Evolutionary conservation across 75 land plant genomes (phyloP).

Genomic region (Cryptomeria japonica): DNA sequence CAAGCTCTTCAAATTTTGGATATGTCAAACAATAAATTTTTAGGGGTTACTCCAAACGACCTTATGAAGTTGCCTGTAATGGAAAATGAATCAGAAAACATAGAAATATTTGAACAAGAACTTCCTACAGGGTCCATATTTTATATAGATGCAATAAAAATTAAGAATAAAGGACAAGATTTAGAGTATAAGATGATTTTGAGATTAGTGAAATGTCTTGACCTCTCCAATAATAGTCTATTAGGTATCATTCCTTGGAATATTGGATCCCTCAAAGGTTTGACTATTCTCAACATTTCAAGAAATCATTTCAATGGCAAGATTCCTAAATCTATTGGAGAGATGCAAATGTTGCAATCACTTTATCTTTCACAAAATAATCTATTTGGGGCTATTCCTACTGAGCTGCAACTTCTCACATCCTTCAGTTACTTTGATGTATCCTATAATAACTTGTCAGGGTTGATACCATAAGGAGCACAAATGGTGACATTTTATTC

Average conservation of each 20-base stretch:
- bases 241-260: too few relatives aligned
- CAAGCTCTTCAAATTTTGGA: neutral
- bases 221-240: too few relatives aligned
- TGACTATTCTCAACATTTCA: too few relatives aligned
- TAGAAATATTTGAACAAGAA: too few relatives aligned
- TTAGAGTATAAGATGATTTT: neutral
- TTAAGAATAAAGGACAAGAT: neutral
- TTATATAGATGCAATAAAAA: neutral
- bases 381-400: constrained; percentile 19
- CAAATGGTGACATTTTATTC: too few relatives aligned
- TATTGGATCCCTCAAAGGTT: too few relatives aligned
- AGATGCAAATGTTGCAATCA: neutral
- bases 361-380: constrained; percentile 22
- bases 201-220: too few relatives aligned
- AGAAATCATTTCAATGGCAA: constrained; percentile 9
- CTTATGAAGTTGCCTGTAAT: neutral
- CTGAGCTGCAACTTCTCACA: constrained; percentile 9
- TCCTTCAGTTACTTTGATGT: constrained; percentile 8
- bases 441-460: neutral
- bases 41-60: too few relatives aligned
- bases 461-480: too few relatives aligned
- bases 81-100: too few relatives aligned
- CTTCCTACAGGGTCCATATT: too few relatives aligned
- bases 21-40: too few relatives aligned
- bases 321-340: constrained; percentile 18